Conservation (phyloP, 768 basidiomycete genomes). For the Russula foetens region DNA sequence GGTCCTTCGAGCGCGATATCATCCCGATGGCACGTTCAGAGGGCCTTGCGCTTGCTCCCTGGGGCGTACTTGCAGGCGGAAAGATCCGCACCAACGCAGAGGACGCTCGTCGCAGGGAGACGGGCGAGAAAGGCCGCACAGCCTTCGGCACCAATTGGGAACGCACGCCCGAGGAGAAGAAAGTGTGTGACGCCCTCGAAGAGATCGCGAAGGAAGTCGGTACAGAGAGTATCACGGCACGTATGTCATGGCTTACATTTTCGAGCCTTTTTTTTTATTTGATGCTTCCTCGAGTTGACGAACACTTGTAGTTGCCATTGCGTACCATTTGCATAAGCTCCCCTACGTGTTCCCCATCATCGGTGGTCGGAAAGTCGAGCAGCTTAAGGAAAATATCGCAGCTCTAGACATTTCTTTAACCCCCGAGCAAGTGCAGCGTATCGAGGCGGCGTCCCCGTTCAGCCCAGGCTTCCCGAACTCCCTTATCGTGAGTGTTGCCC, state of each 20-base stretch:
- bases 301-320: conserved; percentile 32
- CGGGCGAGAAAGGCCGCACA: conserved; percentile 31
- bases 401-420: conserved; percentile 37
- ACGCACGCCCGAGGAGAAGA: conserved; percentile 29
- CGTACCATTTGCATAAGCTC: conserved; percentile 41
- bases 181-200: conserved; percentile 30
- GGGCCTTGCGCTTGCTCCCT: conserved; percentile 35
- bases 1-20: conserved; percentile 35
- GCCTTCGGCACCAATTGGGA: conserved; percentile 24
- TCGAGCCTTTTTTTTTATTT: neutral
- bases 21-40: conserved; percentile 30
- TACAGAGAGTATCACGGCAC: conserved; percentile 24
- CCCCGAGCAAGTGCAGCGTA: conserved; percentile 33
- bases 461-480: conserved; percentile 33
- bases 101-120: conserved; percentile 27
- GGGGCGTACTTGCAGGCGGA: conserved; percentile 34
- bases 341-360: conserved; percentile 41
- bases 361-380: conserved; percentile 40
- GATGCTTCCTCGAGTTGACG: no score
- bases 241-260: neutral
- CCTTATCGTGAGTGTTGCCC: conserved; percentile 19
- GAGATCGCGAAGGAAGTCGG: conserved; percentile 34
- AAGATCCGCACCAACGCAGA: conserved; percentile 34
- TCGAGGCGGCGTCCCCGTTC: conserved; percentile 34
- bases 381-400: conserved; percentile 37